These are phyloP conservation scores for Thuidium tamariscinum DNA, from an alignment of 225 moss, liverwort and hornwort species.

Conservation along the genomic window DNA sequence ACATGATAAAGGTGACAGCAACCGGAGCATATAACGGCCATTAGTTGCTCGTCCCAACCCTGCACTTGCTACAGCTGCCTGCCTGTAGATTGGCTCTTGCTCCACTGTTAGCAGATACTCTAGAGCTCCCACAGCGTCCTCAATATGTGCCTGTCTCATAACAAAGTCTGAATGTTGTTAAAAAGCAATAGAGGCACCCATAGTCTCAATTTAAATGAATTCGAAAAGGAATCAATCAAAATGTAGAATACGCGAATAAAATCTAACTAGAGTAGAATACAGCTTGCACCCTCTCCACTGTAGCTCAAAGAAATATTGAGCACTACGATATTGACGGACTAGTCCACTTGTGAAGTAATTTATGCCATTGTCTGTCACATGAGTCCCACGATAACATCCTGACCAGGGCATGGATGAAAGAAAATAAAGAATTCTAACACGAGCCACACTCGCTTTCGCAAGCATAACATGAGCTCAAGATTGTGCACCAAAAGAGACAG, in stretches of 20 bases:
- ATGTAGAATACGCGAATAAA: not conserved
- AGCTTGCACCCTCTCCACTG: not conserved
- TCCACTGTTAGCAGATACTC: slow-evolving; percentile 56
- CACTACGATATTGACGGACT: not conserved
- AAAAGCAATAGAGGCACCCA: not conserved
- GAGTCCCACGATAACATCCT: not conserved
- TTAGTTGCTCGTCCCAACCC: slow-evolving; percentile 28
- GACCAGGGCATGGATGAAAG: not conserved
- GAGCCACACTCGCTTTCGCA: not conserved
- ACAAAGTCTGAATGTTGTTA: not conserved
- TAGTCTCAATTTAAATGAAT: not conserved
- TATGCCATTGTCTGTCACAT: not conserved
- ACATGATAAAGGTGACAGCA: slow-evolving; percentile 46
- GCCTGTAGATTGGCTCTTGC: slow-evolving; percentile 56
- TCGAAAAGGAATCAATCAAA: not conserved
- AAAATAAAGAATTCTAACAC: not conserved
- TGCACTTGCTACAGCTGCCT: slow-evolving; percentile 43
- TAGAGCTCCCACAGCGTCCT: slow-evolving; percentile 65
- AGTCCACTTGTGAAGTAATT: not conserved
- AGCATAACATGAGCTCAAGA: not conserved
- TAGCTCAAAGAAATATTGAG: not conserved
- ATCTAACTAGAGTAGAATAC: not conserved
- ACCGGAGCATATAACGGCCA: slow-evolving; percentile 51
- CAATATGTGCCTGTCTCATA: slow-evolving; percentile 29
- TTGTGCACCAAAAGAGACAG: not conserved